Evolutionary conservation across 2,329 filamentous ascomycete species (phyloP), one percentile per base, ranked within the genome.

Genomic region (Orbilia brochopaga): DNA sequence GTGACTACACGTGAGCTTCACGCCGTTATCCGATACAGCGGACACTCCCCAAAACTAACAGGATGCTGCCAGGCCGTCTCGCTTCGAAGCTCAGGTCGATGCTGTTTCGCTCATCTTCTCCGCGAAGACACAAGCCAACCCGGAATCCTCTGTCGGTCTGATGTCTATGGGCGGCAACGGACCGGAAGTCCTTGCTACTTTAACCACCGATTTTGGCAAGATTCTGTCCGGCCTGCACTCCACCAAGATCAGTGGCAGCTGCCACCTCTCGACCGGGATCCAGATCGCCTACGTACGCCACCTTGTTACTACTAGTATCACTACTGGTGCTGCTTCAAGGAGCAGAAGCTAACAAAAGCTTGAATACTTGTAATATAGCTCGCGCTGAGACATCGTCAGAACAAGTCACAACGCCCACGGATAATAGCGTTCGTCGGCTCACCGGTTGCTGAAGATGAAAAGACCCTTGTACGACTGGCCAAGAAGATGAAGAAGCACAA

Each of bases 401-500:
- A 99, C 83, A 96, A 96, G 81, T 91, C 91, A 54, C 94, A 97
- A 82, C 88, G 91, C 77, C 92, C 96, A 84, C 90, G 94, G 76
- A 96, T 99, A 84, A 90, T 99, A 81, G 92, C 95, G 73, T 97
- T 99, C 80, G 89, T 92, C 74, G 99, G 94, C 85, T 96, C 92
- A 46, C 90, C 92, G 27, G 88, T 97, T 78, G 85, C 88, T 73
- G 94, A 99, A 78, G 89, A 91, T 74, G 90, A 97, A 80, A 94
- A 94, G 82, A 87, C 89, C 60, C 86, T 99, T 56, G 86, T 92
- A 74, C 90, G 91, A 78, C 85, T 99, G 30, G 92, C 94, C 50
- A 96, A 94, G 83, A 95, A 94, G 83, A 95, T 97, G 92, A 97
- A 97, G 87, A 99, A 99, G 85, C 90, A 89, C 80, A 93, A 90